A percentile compares a stretch with the other conserved stretches of the same genome.
These are phyloP conservation scores for Colletotrichum lentis DNA, from an alignment of 2,329 filamentous ascomycete genomes.

Conservation along the genomic window DNA sequence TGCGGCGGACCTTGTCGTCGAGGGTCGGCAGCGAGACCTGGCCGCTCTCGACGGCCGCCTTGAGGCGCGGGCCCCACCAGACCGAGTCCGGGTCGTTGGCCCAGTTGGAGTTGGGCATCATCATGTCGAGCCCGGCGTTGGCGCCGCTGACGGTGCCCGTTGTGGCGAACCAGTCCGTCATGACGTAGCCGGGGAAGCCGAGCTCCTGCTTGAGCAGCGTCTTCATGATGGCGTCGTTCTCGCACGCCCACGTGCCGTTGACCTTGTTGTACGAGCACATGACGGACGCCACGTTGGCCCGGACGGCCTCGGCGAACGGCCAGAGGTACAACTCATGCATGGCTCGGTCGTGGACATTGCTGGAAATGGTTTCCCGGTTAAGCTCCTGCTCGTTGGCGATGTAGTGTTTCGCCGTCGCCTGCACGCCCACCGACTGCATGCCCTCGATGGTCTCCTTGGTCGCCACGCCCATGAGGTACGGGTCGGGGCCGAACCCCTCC, in stretches of 20 bases:
- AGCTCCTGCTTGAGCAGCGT: slow-evolving; percentile 73
- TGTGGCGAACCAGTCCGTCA: slow-evolving; percentile 78
- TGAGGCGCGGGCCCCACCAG: slow-evolving; percentile 64
- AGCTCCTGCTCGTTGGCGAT: slow-evolving; percentile 76
- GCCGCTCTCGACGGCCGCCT: slow-evolving; percentile 63
- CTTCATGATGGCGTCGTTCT: slow-evolving; percentile 68
- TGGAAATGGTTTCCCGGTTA: slow-evolving; percentile 61
- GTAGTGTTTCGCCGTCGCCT: slow-evolving; percentile 63
- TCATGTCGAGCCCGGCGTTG: slow-evolving; percentile 79
- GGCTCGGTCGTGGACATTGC: slow-evolving; percentile 69
- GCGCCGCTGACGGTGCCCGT: slow-evolving; percentile 74
- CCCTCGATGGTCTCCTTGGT: slow-evolving; percentile 69
- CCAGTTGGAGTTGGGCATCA: slow-evolving; percentile 76
- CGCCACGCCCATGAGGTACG: slow-evolving; percentile 73
- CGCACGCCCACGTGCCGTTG: slow-evolving; percentile 73
- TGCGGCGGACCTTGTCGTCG: slow-evolving; percentile 72
- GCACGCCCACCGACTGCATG: slow-evolving; percentile 57
- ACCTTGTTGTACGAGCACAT: slow-evolving; percentile 81
- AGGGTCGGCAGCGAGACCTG: slow-evolving; percentile 66
- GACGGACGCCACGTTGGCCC: slow-evolving; percentile 68
- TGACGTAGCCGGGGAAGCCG: slow-evolving; percentile 71
- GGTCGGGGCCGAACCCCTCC: slow-evolving; percentile 84
- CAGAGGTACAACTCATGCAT: slow-evolving; percentile 74
- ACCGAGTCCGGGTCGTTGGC: slow-evolving; percentile 52
- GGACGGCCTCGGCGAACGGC: slow-evolving; percentile 75